These are phyloP conservation scores for Pythium guiyangense DNA, from an alignment of 352 stramenopile species.

Conservation along the genomic window DNA sequence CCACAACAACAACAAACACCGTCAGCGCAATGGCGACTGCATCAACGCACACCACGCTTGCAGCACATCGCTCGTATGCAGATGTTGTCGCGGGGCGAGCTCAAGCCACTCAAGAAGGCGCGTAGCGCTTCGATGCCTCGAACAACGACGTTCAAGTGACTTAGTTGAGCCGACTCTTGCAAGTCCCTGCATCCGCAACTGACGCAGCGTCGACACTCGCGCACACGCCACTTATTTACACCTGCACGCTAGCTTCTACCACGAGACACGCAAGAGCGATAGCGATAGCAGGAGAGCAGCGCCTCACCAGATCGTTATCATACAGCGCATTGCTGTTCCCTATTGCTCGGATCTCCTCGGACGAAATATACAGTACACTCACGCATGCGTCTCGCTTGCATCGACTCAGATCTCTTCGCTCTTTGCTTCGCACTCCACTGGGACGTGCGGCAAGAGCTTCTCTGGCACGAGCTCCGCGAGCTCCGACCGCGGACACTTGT, in stretches of 20 bases:
- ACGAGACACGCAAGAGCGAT: no score
- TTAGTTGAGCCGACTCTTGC: no score
- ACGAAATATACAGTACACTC: neutral
- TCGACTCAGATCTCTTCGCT: slow-evolving; percentile 39
- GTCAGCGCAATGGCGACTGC: neutral
- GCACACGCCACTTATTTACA: no score
- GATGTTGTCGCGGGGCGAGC: slow-evolving; percentile 21
- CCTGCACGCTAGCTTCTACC: no score
- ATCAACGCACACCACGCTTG: neutral
- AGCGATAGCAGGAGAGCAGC: no score
- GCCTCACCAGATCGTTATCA: no score
- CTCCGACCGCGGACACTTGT: slow-evolving; percentile 66
- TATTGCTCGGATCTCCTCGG: no score
- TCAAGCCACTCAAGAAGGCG: neutral
- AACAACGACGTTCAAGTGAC: neutral
- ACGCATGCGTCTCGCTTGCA: neutral
- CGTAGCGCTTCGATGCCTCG: neutral
- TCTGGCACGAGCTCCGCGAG: slow-evolving; percentile 71
- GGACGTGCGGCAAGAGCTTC: slow-evolving; percentile 71
- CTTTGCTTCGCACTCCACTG: slow-evolving; percentile 75
- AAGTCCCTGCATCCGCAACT: no score
- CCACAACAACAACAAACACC: neutral
- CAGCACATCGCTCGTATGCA: slow-evolving; percentile 19
- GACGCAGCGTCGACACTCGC: no score
- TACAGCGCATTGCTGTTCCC: no score